Conservation (phyloP, 257 asterid genomes). For the Ballota nigra region DNA sequence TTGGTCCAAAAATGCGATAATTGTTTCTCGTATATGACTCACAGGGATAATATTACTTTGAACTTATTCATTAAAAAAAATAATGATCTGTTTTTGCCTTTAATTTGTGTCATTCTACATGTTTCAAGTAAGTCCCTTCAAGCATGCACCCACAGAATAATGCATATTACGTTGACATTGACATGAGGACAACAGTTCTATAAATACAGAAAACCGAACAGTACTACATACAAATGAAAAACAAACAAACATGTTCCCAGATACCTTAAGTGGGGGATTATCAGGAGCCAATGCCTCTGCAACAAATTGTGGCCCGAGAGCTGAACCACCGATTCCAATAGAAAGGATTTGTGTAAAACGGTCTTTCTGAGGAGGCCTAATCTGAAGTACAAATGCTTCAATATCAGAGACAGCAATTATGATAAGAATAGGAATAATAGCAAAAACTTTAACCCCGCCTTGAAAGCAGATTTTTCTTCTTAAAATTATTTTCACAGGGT, state of each 20-base stretch:
- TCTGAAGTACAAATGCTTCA: conserved; percentile 45
- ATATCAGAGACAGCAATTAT: conserved; percentile 21
- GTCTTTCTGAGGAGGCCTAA: conserved; percentile 63
- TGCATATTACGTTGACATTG: background rate
- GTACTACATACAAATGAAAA: background rate
- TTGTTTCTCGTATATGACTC: too few relatives aligned
- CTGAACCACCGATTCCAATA: conserved; percentile 98
- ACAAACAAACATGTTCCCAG: background rate
- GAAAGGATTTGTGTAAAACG: conserved; percentile 89
- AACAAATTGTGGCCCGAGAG: conserved; percentile 98
- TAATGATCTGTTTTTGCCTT: background rate
- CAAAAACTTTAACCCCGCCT: background rate
- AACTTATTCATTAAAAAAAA: background rate
- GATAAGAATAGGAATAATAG: background rate
- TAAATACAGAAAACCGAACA: background rate
- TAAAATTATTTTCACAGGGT: too few relatives aligned
- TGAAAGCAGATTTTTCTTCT: background rate
- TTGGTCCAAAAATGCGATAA: too few relatives aligned
- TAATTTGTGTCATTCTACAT: background rate
- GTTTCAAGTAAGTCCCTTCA: background rate
- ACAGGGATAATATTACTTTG: too few relatives aligned
- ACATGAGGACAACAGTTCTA: background rate
- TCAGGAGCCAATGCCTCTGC: conserved; percentile 99
- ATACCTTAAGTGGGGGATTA: conserved; percentile 98
- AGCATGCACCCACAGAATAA: background rate